Percentiles rank a stretch among this genome's conserved stretches.
These are phyloP conservation scores for Phlebiopsis flavidoalba DNA, from an alignment of 768 basidiomycete species.

Conservation along the genomic window DNA sequence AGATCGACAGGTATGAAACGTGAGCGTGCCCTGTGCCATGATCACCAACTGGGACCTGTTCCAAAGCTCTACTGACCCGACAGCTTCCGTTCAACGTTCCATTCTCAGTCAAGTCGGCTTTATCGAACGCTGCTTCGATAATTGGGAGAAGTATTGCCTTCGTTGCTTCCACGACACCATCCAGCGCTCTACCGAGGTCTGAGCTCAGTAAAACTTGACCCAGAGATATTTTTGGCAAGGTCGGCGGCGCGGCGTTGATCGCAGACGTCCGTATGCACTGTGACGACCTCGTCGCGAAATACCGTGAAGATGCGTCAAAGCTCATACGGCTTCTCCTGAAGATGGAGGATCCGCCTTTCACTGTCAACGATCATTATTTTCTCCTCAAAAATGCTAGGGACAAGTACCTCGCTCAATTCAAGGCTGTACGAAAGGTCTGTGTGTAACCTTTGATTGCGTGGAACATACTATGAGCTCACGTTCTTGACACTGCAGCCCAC, in stretches of 20 bases:
- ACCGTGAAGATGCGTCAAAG: constrained; percentile 26
- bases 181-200: constrained; percentile 28
- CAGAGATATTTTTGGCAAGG: constrained; percentile 40
- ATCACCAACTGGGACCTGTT: neutral
- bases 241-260: constrained; percentile 46
- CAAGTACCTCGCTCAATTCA: constrained; percentile 17
- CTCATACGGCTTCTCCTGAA: constrained; percentile 34
- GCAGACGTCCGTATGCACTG: constrained; percentile 43
- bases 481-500: neutral
- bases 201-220: constrained; percentile 39
- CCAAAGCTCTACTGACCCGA: constrained; percentile 55
- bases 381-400: constrained; percentile 30
- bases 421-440: constrained; percentile 1
- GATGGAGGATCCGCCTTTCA: constrained; percentile 39
- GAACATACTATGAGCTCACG: too few relatives aligned
- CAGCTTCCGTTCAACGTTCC: constrained; percentile 65
- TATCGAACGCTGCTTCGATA: constrained; percentile 35
- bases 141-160: constrained; percentile 46
- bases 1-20: constrained; percentile 37
- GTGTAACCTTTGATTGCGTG: too few relatives aligned
- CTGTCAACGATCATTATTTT: constrained; percentile 47
- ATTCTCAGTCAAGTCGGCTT: constrained; percentile 49
- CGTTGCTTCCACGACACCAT: constrained; percentile 37
- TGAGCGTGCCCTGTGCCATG: neutral
- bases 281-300: constrained; percentile 41